A percentile compares a stretch with the other conserved stretches of the same genome.
phyloP scores from a whole-genome alignment of 495 filamentous ascomycete genomes.

The Podospora tetraspora region DNA sequence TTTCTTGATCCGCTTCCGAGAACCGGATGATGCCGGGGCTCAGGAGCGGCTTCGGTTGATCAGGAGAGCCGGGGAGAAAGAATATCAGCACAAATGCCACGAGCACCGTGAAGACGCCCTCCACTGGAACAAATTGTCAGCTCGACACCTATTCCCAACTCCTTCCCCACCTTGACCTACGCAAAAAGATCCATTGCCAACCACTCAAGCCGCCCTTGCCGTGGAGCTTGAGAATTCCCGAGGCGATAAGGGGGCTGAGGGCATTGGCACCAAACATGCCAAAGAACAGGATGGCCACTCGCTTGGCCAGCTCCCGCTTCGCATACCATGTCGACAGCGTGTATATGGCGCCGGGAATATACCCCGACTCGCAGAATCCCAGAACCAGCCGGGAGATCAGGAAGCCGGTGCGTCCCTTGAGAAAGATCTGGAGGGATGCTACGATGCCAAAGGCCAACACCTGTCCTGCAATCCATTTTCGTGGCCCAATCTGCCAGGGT shows the following conservation, averaged over 20 bases:
- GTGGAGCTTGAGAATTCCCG: slow-evolving; percentile 43
- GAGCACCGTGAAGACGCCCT: neutral
- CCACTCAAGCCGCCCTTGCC: neutral
- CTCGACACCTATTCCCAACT: neutral
- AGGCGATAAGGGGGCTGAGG: slow-evolving; percentile 46
- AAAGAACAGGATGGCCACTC: slow-evolving; percentile 49
- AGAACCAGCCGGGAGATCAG: slow-evolving; percentile 37
- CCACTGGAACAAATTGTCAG: neutral
- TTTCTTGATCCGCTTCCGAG: neutral
- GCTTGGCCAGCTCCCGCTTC: neutral
- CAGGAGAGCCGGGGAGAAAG: neutral
- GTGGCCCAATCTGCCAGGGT: neutral
- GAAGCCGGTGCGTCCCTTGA: slow-evolving; percentile 31
- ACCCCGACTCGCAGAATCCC: slow-evolving; percentile 35
- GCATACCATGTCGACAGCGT: neutral
- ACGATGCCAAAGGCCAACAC: neutral
- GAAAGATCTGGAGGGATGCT: slow-evolving; percentile 43
- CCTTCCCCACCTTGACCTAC: neutral
- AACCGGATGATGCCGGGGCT: neutral
- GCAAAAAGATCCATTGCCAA: neutral
- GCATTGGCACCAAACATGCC: slow-evolving; percentile 33
- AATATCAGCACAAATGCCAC: neutral
- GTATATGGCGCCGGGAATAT: neutral
- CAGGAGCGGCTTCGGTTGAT: neutral
- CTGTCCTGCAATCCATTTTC: neutral